Percentiles rank a stretch among this genome's conserved stretches.
Conservation (phyloP, 371 early-diverging fungal species). For the Thermomucor indicae-seudaticae region DNA sequence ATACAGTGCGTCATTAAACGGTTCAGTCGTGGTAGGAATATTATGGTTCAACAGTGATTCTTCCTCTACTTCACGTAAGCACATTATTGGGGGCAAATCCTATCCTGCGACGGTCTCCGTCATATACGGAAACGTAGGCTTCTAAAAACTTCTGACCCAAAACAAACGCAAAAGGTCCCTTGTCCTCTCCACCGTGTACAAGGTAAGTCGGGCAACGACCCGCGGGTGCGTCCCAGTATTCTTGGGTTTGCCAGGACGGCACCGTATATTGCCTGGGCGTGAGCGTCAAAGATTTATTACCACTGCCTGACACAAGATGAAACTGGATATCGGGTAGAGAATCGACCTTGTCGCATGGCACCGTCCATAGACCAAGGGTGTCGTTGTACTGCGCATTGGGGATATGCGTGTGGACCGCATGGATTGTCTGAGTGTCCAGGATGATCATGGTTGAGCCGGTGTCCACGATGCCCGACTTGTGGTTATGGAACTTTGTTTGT, state of each 20-base stretch:
- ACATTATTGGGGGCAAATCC: slow-evolving; percentile 15
- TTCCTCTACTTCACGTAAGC: too few relatives aligned
- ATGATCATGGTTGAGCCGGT: slow-evolving; percentile 40
- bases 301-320: not conserved
- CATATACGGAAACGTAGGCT: slow-evolving; percentile 27
- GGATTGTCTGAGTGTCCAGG: not conserved
- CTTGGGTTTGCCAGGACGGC: slow-evolving; percentile 10
- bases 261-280: slow-evolving; percentile 12
- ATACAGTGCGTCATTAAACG: not conserved
- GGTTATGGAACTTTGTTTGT: not conserved
- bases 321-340: slow-evolving; percentile 1
- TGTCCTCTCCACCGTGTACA: not conserved
- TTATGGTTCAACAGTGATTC: too few relatives aligned
- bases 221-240: not conserved
- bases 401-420: not conserved
- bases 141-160: slow-evolving; percentile 34
- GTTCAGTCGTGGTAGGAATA: too few relatives aligned
- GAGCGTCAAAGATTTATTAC: not conserved
- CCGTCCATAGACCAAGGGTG: slow-evolving; percentile 1
- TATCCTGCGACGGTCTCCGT: slow-evolving; percentile 15
- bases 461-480: slow-evolving; percentile 23
- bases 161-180: slow-evolving; percentile 10
- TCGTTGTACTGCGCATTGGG: not conserved
- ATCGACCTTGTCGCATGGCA: slow-evolving; percentile 4
- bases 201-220: slow-evolving; percentile 9